Evolutionary conservation across 2,329 filamentous ascomycete genomes (phyloP).

Genomic region (Sarocladium kiliense): DNA sequence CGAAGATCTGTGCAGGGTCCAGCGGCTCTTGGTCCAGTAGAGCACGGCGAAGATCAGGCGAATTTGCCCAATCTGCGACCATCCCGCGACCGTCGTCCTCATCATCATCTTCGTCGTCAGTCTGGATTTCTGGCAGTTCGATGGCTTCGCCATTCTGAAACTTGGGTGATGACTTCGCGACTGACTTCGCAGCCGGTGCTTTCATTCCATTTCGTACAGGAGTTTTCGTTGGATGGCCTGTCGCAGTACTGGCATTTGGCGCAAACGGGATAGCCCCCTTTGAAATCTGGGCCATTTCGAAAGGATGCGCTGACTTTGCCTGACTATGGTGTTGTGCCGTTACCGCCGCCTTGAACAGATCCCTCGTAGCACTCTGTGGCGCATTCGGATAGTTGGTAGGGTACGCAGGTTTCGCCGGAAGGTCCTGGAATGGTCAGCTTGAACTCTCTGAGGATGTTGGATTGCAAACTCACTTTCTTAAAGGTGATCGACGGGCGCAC

Average conservation of each 20-base stretch:
- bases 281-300: conserved; percentile 83
- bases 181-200: conserved; percentile 58
- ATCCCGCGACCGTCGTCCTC: conserved; percentile 39
- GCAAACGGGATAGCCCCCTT: conserved; percentile 90
- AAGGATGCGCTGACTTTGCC: conserved; percentile 58
- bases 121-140: conserved; percentile 89
- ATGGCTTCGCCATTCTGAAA: conserved; percentile 89
- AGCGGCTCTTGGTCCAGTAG: conserved; percentile 78
- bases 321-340: conserved; percentile 63
- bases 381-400: conserved; percentile 51
- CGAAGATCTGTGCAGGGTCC: conserved; percentile 83
- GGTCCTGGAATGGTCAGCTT: conserved; percentile 46
- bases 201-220: conserved; percentile 51
- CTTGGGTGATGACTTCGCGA: conserved; percentile 66
- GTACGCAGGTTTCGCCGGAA: conserved; percentile 29
- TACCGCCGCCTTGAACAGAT: conserved; percentile 62
- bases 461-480: conserved; percentile 55
- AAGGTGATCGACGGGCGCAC: conserved; percentile 70
- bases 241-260: conserved; percentile 55
- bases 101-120: conserved; percentile 78
- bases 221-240: conserved; percentile 57
- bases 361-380: conserved; percentile 46
- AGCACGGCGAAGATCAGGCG: conserved; percentile 71
- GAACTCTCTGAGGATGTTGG: neutral
- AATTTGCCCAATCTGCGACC: conserved; percentile 82